phyloP scores from a whole-genome alignment of 1,139 yeast species.

The Nakaseomyces bracarensis region DNA sequence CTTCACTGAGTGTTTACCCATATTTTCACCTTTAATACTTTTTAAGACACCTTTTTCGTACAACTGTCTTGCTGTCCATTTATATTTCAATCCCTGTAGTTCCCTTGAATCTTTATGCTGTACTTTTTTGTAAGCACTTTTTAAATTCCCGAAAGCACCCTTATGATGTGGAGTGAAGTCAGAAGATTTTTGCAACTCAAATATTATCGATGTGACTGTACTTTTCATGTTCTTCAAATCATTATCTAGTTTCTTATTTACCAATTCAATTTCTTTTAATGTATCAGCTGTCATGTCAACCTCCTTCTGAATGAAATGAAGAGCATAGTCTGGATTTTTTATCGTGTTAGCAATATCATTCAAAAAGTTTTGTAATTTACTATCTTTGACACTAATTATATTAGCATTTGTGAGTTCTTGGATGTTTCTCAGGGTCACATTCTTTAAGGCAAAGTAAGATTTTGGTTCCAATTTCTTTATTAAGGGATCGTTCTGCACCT shows the following conservation, averaged over 20 bases:
- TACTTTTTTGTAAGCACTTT: conserved; percentile 54
- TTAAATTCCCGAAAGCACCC: conserved; percentile 29
- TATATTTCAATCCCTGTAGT: conserved; percentile 30
- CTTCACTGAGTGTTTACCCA: conserved; percentile 35
- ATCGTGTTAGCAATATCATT: conserved; percentile 84
- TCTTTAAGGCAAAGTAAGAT: conserved; percentile 70
- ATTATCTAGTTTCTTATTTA: conserved; percentile 14
- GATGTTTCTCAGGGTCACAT: conserved; percentile 63
- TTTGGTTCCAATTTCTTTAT: conserved; percentile 49
- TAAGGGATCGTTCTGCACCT: conserved; percentile 24
- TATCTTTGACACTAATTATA: conserved; percentile 53
- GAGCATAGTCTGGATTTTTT: conserved; percentile 64
- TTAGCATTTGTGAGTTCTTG: conserved; percentile 70
- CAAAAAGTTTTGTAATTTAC: conserved; percentile 62
- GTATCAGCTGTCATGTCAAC: conserved; percentile 54
- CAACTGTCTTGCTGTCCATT: conserved; percentile 68
- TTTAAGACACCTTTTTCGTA: conserved; percentile 63
- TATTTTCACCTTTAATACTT: conserved; percentile 46
- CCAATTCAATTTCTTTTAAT: conserved; percentile 29
- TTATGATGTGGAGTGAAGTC: conserved; percentile 20
- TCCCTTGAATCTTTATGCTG: conserved; percentile 17
- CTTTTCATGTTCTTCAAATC: conserved; percentile 12
- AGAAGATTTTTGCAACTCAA: conserved; percentile 17
- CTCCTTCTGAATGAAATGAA: conserved; percentile 55
- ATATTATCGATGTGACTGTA: conserved; percentile 17